A percentile compares a stretch with the other conserved stretches of the same genome.
Evolutionary conservation across 2,329 filamentous ascomycete genomes (phyloP).

Genomic region (Ceratocystis albifundus): DNA sequence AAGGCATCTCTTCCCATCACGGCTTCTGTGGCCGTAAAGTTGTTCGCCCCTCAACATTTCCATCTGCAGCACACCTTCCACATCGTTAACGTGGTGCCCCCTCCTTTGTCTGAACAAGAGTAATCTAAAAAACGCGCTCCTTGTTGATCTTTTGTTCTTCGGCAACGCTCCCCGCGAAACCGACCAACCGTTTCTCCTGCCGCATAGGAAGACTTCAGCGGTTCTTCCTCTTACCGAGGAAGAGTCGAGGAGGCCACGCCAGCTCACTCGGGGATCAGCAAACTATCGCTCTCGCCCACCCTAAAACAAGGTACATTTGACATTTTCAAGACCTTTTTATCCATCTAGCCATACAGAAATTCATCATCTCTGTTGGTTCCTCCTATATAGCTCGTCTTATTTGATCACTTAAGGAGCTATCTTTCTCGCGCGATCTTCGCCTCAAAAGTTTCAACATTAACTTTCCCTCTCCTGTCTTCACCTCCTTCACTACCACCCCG

Average conservation of each 20-base stretch:
- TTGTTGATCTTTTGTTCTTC: conserved; percentile 40
- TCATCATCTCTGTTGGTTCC: conserved; percentile 20
- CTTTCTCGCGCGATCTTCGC: conserved; percentile 12
- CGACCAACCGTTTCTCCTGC: conserved; percentile 71
- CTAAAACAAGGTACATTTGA: conserved; percentile 59
- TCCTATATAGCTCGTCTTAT: conserved; percentile 21
- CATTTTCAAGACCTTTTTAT: background rate
- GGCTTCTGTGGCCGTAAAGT: conserved; percentile 51
- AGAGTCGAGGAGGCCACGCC: conserved; percentile 99
- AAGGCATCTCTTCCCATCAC: conserved; percentile 49
- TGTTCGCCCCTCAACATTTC: conserved; percentile 60
- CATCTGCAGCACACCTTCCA: conserved; percentile 51
- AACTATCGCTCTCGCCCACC: conserved; percentile 91
- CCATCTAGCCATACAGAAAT: conserved; percentile 4
- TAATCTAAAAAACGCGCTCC: conserved; percentile 41
- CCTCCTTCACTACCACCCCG: conserved; percentile 28
- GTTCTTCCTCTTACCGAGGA: conserved; percentile 99
- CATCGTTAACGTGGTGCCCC: conserved; percentile 55
- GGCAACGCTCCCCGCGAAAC: conserved; percentile 42
- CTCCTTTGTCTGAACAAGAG: conserved; percentile 40
- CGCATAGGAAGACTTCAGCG: conserved; percentile 97
- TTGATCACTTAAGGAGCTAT: conserved; percentile 19
- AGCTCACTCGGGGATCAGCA: conserved; percentile 80
- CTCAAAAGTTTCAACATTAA: conserved; percentile 11
- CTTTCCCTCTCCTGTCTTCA: conserved; percentile 15